These are phyloP conservation scores for Hygrocybe punicea DNA, from an alignment of 768 basidiomycete species.

Conservation along the genomic window DNA sequence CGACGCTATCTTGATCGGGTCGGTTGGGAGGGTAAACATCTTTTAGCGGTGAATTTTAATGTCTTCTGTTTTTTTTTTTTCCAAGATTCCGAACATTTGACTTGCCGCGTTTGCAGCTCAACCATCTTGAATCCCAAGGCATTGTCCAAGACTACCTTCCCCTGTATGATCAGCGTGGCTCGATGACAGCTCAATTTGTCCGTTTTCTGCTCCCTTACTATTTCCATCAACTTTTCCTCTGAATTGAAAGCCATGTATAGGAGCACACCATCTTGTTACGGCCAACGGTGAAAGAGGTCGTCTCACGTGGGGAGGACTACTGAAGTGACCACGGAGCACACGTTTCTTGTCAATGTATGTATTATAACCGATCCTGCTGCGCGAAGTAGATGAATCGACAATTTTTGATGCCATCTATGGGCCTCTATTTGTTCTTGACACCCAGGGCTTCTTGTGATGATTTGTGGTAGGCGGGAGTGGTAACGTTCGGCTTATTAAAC, in stretches of 20 bases:
- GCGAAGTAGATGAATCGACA: no score
- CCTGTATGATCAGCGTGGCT: conserved; percentile 74
- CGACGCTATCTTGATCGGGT: conserved; percentile 89
- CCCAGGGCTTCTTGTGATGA: no score
- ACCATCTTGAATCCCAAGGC: conserved; percentile 82
- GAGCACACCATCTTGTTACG: conserved; percentile 84
- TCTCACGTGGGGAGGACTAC: conserved; percentile 83
- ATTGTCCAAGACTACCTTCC: conserved; percentile 94
- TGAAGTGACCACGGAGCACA: no score
- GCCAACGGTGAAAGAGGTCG: conserved; percentile 80
- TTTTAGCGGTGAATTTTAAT: conserved; percentile 73
- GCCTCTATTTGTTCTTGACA: no score
- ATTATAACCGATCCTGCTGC: no score
- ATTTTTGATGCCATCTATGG: no score
- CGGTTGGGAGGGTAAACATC: conserved; percentile 91
- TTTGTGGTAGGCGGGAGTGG: no score
- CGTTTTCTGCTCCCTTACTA: conserved; percentile 19
- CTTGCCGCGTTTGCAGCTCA: conserved; percentile 52
- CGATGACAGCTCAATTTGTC: conserved; percentile 94
- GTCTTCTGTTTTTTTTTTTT: no score
- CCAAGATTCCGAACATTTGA: neutral
- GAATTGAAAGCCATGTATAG: no score
- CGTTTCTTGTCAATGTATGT: no score
- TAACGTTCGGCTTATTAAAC: no score
- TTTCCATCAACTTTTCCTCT: neutral